phyloP scores from a whole-genome alignment of 208 protist genomes.

The Trypanosoma lewisi region DNA sequence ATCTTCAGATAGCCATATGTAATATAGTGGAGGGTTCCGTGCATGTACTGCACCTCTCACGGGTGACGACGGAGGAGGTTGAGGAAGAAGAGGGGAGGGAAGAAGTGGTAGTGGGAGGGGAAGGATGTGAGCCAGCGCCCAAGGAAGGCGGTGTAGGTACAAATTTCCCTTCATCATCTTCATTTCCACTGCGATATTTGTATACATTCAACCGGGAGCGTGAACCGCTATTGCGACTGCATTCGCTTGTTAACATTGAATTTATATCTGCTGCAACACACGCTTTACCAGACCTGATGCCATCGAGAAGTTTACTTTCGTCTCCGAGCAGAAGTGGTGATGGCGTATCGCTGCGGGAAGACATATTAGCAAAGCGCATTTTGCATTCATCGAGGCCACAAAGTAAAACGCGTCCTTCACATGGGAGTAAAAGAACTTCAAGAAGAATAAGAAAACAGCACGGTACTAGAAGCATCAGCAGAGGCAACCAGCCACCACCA shows the following conservation, averaged over 20 bases:
- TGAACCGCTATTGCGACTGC: conserved; percentile 44
- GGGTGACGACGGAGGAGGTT: too few relatives aligned
- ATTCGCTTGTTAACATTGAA: conserved; percentile 74
- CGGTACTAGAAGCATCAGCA: background rate
- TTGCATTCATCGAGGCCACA: background rate
- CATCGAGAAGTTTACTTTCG: background rate
- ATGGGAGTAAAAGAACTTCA: background rate
- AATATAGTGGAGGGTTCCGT: conserved; percentile 62
- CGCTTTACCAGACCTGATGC: conserved; percentile 18
- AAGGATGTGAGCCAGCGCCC: background rate
- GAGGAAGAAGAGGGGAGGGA: too few relatives aligned
- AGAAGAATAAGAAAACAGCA: background rate
- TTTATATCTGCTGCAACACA: conserved; percentile 75
- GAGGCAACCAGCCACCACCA: too few relatives aligned
- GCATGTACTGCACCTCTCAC: conserved; percentile 49
- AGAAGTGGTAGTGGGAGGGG: too few relatives aligned
- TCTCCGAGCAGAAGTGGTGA: background rate
- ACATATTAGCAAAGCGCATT: conserved; percentile 15
- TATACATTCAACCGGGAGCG: conserved; percentile 33
- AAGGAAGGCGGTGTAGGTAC: background rate
- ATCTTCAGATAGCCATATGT: conserved; percentile 60
- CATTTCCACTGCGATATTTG: background rate
- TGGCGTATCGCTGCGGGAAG: conserved; percentile 1
- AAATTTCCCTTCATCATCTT: background rate
- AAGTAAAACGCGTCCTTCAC: background rate